Conservation (phyloP, 2,329 filamentous ascomycete species). For the Aspergillus costaricaensis region DNA sequence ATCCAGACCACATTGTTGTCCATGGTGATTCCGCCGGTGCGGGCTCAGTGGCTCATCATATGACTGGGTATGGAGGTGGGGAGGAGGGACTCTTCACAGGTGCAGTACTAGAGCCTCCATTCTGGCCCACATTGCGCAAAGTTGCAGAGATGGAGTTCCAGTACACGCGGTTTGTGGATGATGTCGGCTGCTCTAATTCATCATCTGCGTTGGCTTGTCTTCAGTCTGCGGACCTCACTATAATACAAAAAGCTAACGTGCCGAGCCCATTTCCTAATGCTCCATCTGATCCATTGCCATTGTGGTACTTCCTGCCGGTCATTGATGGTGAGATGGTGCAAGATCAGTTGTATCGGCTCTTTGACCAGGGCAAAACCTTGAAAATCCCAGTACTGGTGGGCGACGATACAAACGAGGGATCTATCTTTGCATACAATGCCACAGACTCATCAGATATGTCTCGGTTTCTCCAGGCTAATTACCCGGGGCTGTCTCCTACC, state of each 20-base stretch:
- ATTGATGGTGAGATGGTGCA: background rate
- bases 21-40: conserved; percentile 62
- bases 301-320: background rate
- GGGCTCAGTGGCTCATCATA: conserved; percentile 55
- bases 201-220: conserved; percentile 47
- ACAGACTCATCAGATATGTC: background rate
- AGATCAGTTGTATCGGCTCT: background rate
- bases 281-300: no score
- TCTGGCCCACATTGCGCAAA: conserved; percentile 46
- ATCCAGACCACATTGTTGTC: conserved; percentile 59
- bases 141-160: conserved; percentile 47
- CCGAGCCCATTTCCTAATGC: no score
- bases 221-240: conserved; percentile 24
- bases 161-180: conserved; percentile 48
- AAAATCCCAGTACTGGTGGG: background rate
- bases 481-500: background rate
- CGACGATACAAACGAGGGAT: background rate
- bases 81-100: conserved; percentile 49
- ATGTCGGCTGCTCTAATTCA: conserved; percentile 42
- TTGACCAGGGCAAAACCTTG: background rate
- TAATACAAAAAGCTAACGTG: background rate
- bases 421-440: background rate
- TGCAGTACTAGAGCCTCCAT: conserved; percentile 50
- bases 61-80: conserved; percentile 52
- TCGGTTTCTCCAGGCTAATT: background rate